These are phyloP conservation scores for Neopestalotiopsis rosae DNA, from an alignment of 2,329 filamentous ascomycete genomes.

Conservation along the genomic window DNA sequence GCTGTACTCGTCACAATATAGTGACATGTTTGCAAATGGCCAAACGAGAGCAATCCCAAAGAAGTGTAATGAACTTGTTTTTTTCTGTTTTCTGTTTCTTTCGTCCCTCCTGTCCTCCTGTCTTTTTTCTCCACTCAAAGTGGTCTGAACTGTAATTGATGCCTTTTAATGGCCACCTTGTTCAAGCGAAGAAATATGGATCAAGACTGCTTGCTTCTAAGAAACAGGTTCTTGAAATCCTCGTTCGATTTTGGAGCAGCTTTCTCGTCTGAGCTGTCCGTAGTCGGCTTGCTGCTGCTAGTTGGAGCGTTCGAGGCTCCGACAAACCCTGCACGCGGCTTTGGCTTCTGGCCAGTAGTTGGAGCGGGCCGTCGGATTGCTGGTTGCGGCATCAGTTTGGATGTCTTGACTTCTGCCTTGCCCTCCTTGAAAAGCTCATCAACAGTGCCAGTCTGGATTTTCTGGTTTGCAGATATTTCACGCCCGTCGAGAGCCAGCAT, in stretches of 20 bases:
- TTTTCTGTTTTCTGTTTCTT: background rate
- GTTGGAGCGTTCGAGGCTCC: constrained; percentile 26
- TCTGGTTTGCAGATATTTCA: constrained; percentile 57
- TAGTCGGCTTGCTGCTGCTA: constrained; percentile 15
- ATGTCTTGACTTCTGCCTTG: constrained; percentile 42
- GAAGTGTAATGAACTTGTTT: constrained; percentile 12
- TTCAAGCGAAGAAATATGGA: background rate
- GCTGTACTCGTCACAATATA: background rate
- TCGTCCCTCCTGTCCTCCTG: background rate
- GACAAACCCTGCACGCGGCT: constrained; percentile 50
- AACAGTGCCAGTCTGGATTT: constrained; percentile 58
- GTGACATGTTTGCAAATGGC: constrained; percentile 1
- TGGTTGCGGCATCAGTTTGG: constrained; percentile 49
- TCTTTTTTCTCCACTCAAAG: background rate
- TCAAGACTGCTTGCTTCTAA: constrained; percentile 31
- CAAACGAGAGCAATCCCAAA: constrained; percentile 5
- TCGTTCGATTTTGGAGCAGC: constrained; percentile 56
- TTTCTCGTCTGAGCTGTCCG: constrained; percentile 26
- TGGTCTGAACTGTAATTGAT: background rate
- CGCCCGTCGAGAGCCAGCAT: constrained; percentile 62
- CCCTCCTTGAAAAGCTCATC: constrained; percentile 57
- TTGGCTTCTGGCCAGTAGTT: constrained; percentile 42
- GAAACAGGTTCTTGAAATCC: constrained; percentile 62
- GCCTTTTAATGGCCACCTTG: background rate
- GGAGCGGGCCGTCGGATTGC: constrained; percentile 47